Base-by-base conservation (phyloP, 345 rosid genomes). In the Leavenworthia alabamica region DNA sequence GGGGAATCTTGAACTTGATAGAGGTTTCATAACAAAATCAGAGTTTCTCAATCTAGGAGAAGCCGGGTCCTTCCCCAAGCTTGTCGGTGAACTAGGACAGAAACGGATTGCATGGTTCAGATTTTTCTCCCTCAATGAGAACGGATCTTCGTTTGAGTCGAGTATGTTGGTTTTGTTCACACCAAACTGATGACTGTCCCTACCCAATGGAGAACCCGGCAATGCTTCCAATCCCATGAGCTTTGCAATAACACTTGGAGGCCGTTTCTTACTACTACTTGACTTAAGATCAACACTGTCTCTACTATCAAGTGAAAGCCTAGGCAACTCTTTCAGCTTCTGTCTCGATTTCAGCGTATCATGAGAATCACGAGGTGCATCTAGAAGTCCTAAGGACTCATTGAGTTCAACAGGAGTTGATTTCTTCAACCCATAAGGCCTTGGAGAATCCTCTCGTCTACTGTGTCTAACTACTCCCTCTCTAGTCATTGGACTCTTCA, bases 211-310 rank as follows among this genome's bases (percentile, higher is more conserved):
- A 58, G 89, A 83, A 70, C 80, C 80, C 0, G 96, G 96, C 75
- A 92, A 68, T 42, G 83, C 69, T 27, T 89, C 98, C 80, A 86
- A 83, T 11, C 98, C 98, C 96, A 92, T 92, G 73, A 92, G 79
- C 79, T 86, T 92, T 56, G 96, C 98, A 43, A 92, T 89, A 43
- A 92, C 87, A 73, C 86, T 77, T 3, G 98, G 79, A 52, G 87
- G 83, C 27, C 85, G 85, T 51, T 84, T 82, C 49, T 61, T 70
- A 47, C 73, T 81, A 55, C 60, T 50, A 71, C 48, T 70, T 67
- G 79, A 45, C 43, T 59, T 80, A 26, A 74, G 62, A 59, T 78
- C 73, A 44, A 68, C 58, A 49, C 44, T 56, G n/a, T 82, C 93
- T 63, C 85, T 70, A 63, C 89, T 68, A 49, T 86, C 95, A 56